These are phyloP conservation scores for Pterocarpus santalinus DNA, from an alignment of 306 rosid genomes.

Conservation along the genomic window DNA sequence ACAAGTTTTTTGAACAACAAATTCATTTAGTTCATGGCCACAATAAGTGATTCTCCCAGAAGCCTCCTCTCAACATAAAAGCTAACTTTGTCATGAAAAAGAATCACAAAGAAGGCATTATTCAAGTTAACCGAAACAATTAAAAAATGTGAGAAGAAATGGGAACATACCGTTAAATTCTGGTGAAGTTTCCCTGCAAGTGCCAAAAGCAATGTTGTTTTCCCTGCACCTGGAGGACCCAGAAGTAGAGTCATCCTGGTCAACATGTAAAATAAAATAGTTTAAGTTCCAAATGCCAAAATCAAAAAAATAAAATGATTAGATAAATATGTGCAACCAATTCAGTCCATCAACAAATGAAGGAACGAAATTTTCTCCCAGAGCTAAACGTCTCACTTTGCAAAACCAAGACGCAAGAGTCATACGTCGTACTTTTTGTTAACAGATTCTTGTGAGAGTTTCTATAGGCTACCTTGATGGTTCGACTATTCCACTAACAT, in stretches of 20 bases:
- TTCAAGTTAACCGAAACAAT: background rate
- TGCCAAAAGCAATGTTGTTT: constrained; percentile 72
- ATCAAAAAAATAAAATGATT: background rate
- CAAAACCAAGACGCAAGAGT: too few species aligned
- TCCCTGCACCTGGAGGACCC: constrained; percentile 82
- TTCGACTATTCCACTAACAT: constrained; percentile 66
- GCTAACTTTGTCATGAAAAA: background rate
- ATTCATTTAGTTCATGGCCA: constrained; percentile 73
- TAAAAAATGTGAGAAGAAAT: background rate
- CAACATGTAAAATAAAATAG: constrained; percentile 6
- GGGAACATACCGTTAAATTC: constrained; percentile 62
- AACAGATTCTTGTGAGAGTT: background rate
- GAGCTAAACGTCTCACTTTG: too few species aligned
- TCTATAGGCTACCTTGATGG: constrained; percentile 67
- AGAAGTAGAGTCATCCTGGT: constrained; percentile 77
- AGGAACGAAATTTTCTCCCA: too few species aligned
- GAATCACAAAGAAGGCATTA: background rate
- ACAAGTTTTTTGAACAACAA: constrained; percentile 55
- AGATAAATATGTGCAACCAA: background rate
- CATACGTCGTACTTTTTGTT: background rate
- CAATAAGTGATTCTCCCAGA: constrained; percentile 75
- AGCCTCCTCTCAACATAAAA: constrained; percentile 48
- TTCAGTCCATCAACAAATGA: too few species aligned
- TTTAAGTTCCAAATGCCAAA: background rate
- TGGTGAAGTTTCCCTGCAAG: constrained; percentile 74